A percentile compares a stretch with the other conserved stretches of the same genome.
Conservation (phyloP, 2,329 filamentous ascomycete genomes). For the Fusarium sp. region DNA sequence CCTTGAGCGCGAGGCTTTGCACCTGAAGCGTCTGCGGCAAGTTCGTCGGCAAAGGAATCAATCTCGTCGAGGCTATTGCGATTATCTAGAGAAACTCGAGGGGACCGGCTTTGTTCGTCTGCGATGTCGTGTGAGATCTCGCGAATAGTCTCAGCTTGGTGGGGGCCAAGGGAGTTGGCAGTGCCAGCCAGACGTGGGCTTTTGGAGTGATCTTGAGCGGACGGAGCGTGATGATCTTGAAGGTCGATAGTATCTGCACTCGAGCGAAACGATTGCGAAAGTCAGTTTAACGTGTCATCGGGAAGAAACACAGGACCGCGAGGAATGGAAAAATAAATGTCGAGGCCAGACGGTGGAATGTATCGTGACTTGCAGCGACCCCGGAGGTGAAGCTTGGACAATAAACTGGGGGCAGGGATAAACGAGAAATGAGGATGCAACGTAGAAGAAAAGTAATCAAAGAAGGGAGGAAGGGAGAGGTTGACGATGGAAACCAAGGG, state of each 20-base stretch:
- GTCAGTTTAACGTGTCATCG: conserved; percentile 37
- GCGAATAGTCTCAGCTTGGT: conserved; percentile 86
- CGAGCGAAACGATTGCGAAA: conserved; percentile 16
- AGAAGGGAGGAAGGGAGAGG: conserved; percentile 31
- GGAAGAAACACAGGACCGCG: conserved; percentile 18
- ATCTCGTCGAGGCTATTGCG: conserved; percentile 56
- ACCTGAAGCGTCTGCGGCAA: conserved; percentile 53
- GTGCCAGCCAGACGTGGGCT: conserved; percentile 41
- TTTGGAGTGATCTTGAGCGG: conserved; percentile 80
- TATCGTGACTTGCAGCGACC: conserved; percentile 39
- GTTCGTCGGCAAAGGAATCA: conserved; percentile 60
- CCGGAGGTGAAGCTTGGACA: conserved; percentile 36
- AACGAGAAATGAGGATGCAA: conserved; percentile 37
- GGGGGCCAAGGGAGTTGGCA: conserved; percentile 72
- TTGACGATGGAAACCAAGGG: conserved; percentile 25
- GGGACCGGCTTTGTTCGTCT: conserved; percentile 75
- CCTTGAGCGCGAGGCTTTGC: conserved; percentile 21
- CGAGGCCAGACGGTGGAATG: conserved; percentile 43
- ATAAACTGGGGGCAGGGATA: conserved; percentile 36
- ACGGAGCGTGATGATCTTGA: conserved; percentile 83
- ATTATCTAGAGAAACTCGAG: conserved; percentile 66
- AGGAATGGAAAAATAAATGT: conserved; percentile 32
- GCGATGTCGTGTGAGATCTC: conserved; percentile 81
- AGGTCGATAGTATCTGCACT: conserved; percentile 89
- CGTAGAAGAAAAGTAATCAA: conserved; percentile 35